A percentile compares a stretch with the other conserved stretches of the same genome.
phyloP scores from a whole-genome alignment of 768 basidiomycete species.

The Lyophyllum atratum region DNA sequence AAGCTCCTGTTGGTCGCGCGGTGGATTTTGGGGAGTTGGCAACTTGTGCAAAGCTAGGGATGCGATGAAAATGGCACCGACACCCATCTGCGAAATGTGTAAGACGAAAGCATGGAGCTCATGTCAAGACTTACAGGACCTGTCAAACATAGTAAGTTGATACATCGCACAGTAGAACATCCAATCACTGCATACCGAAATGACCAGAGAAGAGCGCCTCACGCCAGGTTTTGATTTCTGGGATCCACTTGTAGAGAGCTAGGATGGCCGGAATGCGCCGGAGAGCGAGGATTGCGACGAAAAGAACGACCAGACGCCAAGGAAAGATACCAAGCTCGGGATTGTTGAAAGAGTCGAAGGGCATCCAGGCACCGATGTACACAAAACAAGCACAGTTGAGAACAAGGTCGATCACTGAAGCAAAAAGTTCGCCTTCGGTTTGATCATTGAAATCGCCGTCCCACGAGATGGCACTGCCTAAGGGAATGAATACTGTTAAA shows the following conservation, averaged over 20 bases:
- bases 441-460: conserved; percentile 82
- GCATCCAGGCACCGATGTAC: conserved; percentile 88
- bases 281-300: conserved; percentile 67
- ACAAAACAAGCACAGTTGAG: conserved; percentile 81
- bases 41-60: conserved; percentile 68
- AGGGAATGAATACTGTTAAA: neutral
- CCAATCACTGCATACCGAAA: conserved; percentile 56
- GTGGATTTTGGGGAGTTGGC: conserved; percentile 57
- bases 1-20: conserved; percentile 67
- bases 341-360: conserved; percentile 58
- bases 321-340: conserved; percentile 63
- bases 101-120: neutral
- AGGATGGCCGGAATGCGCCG: conserved; percentile 83
- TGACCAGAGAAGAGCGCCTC: conserved; percentile 93
- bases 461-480: conserved; percentile 73
- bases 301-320: conserved; percentile 71
- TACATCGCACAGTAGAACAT: neutral
- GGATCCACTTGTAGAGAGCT: conserved; percentile 78
- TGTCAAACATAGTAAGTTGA: conserved; percentile 19
- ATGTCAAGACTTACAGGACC: conserved; percentile 49
- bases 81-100: conserved; percentile 69
- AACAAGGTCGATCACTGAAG: conserved; percentile 88
- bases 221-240: conserved; percentile 81
- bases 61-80: conserved; percentile 87
- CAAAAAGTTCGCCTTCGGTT: conserved; percentile 84